Evolutionary conservation across 306 rosid genomes (phyloP).

Genomic region (Cucurbita moschata): DNA sequence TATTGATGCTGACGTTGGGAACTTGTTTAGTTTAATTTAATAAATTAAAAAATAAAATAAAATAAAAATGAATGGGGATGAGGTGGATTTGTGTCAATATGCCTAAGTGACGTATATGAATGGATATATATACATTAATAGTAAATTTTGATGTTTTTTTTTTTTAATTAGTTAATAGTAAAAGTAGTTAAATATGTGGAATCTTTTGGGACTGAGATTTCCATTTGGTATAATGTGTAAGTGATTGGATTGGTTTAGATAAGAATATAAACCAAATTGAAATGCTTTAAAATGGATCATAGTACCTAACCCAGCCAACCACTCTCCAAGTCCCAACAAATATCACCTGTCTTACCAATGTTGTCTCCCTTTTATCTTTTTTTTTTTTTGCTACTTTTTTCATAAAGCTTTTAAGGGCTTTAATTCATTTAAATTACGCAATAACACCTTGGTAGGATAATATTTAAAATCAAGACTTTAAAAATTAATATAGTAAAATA

Average conservation of each 20-base stretch:
- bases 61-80: background rate
- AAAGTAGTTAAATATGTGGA: background rate
- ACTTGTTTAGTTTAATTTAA: background rate
- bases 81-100: background rate
- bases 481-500: no score
- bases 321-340: constrained; percentile 3
- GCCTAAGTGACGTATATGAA: background rate
- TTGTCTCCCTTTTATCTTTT: background rate
- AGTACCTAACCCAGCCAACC: constrained; percentile 1
- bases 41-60: background rate
- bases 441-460: no score
- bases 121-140: no score
- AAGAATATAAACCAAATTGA: background rate
- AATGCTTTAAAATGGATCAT: background rate
- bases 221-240: background rate
- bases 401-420: background rate
- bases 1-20: background rate
- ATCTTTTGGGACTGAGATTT: background rate
- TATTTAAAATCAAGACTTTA: no score
- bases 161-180: background rate
- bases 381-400: background rate
- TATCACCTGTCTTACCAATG: background rate
- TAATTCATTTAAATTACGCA: no score
- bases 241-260: background rate
- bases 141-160: no score